Conservation (phyloP, 2,329 filamentous ascomycete species). For the Parastagonospora nodorum region DNA sequence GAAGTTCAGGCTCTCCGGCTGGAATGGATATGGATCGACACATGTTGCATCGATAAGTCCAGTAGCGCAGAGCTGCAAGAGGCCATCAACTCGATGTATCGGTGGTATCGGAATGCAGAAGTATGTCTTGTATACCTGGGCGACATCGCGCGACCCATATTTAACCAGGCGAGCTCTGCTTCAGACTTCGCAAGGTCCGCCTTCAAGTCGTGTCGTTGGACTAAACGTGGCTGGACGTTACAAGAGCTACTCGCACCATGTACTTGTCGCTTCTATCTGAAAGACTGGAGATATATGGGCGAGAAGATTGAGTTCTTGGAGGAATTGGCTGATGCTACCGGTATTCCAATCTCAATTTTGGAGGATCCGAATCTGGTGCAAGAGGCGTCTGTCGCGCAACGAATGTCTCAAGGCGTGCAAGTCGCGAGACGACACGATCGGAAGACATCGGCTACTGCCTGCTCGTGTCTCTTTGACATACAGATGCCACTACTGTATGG, state of each 20-base stretch:
- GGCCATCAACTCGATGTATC: conserved; percentile 35
- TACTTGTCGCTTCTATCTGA: conserved; percentile 30
- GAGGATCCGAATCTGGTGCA: conserved; percentile 19
- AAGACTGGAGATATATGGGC: conserved; percentile 32
- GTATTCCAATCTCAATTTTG: conserved; percentile 28
- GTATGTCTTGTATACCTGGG: conserved; percentile 27
- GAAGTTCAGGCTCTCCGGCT: conserved; percentile 15
- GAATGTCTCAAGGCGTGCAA: conserved; percentile 38
- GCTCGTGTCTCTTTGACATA: conserved; percentile 39
- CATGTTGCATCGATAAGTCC: conserved; percentile 31
- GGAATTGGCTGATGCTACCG: conserved; percentile 29
- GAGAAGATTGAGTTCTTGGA: conserved; percentile 30
- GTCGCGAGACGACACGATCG: conserved; percentile 30
- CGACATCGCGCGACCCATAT: conserved; percentile 14
- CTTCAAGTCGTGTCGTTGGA: conserved; percentile 27
- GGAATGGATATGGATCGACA: conserved; percentile 32
- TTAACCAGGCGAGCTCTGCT: conserved; percentile 8
- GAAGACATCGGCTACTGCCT: conserved; percentile 39
- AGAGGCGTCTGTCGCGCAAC: conserved; percentile 29
- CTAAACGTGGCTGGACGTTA: conserved; percentile 35
- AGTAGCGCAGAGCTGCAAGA: conserved; percentile 28
- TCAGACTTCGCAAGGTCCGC: conserved; percentile 19
- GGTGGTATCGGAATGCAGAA: conserved; percentile 25
- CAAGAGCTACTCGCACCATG: conserved; percentile 35
- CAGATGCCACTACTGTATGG: conserved; percentile 38